Evolutionary conservation across 495 filamentous ascomycete genomes (phyloP).

Genomic region (Amphirosellinia nigrospora): DNA sequence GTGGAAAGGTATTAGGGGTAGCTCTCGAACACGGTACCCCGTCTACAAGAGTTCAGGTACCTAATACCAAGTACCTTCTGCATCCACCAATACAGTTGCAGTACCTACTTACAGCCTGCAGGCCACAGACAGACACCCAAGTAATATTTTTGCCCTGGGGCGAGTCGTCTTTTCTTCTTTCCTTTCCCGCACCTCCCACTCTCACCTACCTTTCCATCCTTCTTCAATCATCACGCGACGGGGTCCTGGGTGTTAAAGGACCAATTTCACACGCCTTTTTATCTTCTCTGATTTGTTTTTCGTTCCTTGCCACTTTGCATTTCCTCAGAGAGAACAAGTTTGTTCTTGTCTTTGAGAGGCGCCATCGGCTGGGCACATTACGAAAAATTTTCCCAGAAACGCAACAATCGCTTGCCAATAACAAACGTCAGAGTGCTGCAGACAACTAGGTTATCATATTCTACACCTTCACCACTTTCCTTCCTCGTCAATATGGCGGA

Average conservation of each 20-base stretch:
- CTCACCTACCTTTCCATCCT: constrained; percentile 17
- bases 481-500: constrained; percentile 76
- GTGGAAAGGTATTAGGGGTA: background rate
- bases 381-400: constrained; percentile 34
- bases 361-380: constrained; percentile 40
- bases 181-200: constrained; percentile 19
- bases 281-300: constrained; percentile 20
- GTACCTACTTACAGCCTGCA: constrained; percentile 34
- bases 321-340: constrained; percentile 39
- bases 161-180: constrained; percentile 19
- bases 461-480: background rate
- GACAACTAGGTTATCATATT: background rate
- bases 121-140: constrained; percentile 43
- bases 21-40: background rate
- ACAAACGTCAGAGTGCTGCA: constrained; percentile 7
- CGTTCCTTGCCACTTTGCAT: constrained; percentile 32
- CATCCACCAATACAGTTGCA: constrained; percentile 19
- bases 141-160: constrained; percentile 37
- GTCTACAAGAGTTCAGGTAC: constrained; percentile 9
- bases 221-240: constrained; percentile 22
- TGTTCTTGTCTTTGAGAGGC: constrained; percentile 51
- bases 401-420: constrained; percentile 27
- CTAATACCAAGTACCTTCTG: constrained; percentile 7
- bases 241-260: constrained; percentile 26
- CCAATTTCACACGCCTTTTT: constrained; percentile 24